Conservation (phyloP, 2,329 filamentous ascomycete species). For the Zymoseptoria brevis region DNA sequence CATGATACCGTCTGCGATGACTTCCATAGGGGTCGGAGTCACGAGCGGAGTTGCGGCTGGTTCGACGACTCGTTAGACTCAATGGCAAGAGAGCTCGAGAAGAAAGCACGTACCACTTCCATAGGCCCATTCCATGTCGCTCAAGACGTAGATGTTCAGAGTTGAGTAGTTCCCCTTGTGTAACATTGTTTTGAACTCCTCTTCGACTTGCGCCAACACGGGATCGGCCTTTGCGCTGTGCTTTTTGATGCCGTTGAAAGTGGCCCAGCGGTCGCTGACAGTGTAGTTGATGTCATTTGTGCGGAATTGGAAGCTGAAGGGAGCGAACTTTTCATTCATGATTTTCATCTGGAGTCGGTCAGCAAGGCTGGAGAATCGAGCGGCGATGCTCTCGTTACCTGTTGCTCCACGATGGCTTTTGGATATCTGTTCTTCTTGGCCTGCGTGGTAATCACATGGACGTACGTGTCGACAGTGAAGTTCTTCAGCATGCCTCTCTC, state of each 20-base stretch:
- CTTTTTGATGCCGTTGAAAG: slow-evolving; percentile 36
- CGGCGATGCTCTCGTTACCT: slow-evolving; percentile 7
- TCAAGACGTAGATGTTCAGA: background rate
- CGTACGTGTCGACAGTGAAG: slow-evolving; percentile 21
- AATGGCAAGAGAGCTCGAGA: background rate
- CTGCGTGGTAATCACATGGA: slow-evolving; percentile 33
- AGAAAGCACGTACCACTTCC: background rate
- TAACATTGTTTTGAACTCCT: background rate
- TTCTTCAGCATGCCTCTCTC: background rate
- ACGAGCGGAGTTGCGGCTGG: too few species aligned
- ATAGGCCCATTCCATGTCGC: background rate
- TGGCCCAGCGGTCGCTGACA: background rate
- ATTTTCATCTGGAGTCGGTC: slow-evolving; percentile 13
- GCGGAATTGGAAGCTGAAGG: slow-evolving; percentile 43
- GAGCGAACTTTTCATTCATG: slow-evolving; percentile 34
- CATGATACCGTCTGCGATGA: background rate
- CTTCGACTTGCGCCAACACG: background rate
- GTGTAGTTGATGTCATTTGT: background rate
- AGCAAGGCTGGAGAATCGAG: background rate
- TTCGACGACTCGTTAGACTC: background rate
- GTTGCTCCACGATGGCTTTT: slow-evolving; percentile 29
- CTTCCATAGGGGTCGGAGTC: background rate
- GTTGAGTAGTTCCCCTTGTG: background rate
- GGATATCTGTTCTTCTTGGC: slow-evolving; percentile 29
- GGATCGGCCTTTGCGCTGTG: slow-evolving; percentile 6